phyloP scores from a whole-genome alignment of 78 protist species.

The Chrysochromulina tobinii region DNA sequence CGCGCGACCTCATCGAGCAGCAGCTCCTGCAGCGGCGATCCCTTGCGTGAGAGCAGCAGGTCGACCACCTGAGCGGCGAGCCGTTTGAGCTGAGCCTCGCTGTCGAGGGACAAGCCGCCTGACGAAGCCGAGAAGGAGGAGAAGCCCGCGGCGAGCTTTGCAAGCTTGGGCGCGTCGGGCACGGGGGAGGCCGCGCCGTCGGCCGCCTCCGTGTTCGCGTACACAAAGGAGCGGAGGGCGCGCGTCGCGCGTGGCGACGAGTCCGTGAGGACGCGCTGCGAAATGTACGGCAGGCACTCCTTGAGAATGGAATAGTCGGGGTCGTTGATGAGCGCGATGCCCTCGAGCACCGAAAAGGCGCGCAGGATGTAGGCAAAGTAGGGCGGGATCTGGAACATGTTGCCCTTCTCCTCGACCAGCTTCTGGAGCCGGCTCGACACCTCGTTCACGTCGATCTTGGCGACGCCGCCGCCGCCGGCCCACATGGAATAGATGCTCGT shows the following conservation, averaged over 20 bases:
- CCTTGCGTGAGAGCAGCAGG: too few relatives aligned
- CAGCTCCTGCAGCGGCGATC: background rate
- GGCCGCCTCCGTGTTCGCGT: background rate
- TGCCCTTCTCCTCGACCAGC: background rate
- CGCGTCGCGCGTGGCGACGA: background rate
- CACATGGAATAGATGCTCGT: background rate
- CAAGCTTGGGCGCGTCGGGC: background rate
- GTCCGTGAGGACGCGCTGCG: background rate
- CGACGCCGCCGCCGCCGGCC: conserved; percentile 30
- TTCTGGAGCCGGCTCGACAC: background rate
- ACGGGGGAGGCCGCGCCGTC: background rate
- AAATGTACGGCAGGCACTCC: background rate
- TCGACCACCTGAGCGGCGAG: too few relatives aligned
- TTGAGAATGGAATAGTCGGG: background rate
- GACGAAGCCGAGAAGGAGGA: too few relatives aligned
- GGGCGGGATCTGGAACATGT: conserved; percentile 38
- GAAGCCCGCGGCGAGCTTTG: background rate
- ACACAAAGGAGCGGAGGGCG: background rate
- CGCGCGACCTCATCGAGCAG: background rate
- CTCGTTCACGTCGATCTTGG: conserved; percentile 22
- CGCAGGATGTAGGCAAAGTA: conserved; percentile 39
- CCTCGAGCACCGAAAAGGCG: conserved; percentile 37
- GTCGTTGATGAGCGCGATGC: background rate
- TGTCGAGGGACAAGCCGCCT: too few relatives aligned
- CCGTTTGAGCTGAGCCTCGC: too few relatives aligned